Percentiles rank a stretch among this genome's conserved stretches.
Evolutionary conservation across 1,284 basidiomycete genomes (phyloP).

Genomic region (Fomitopsis pinicola): DNA sequence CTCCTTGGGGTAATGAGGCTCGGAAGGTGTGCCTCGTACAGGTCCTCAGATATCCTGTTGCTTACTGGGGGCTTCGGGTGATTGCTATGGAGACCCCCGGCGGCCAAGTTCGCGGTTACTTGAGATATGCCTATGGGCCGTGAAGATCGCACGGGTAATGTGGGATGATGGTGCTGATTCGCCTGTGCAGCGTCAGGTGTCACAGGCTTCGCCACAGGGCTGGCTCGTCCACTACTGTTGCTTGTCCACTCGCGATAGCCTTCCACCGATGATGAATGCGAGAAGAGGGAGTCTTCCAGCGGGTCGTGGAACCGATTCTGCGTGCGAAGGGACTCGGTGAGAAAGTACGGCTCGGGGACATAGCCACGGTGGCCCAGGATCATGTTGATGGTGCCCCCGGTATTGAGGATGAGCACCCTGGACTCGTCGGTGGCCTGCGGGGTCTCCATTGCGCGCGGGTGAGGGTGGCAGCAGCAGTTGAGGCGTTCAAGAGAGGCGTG

Average conservation of each 20-base stretch:
- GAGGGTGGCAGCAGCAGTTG: neutral
- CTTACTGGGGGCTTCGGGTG: constrained; percentile 38
- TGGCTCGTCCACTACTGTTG: constrained; percentile 16
- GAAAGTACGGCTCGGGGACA: constrained; percentile 83
- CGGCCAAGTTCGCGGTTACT: constrained; percentile 31
- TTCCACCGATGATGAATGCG: constrained; percentile 66
- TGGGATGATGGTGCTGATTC: constrained; percentile 36
- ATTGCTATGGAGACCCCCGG: constrained; percentile 13
- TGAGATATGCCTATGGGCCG: constrained; percentile 50
- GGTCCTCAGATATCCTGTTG: constrained; percentile 47
- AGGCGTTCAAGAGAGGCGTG: constrained; percentile 1
- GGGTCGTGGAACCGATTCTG: constrained; percentile 87
- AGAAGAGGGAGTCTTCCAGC: constrained; percentile 74
- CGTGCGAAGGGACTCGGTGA: constrained; percentile 76
- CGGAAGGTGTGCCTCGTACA: constrained; percentile 69
- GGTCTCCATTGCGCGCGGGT: constrained; percentile 36
- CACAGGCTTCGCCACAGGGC: constrained; percentile 21
- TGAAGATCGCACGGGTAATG: constrained; percentile 67
- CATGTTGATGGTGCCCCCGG: constrained; percentile 87
- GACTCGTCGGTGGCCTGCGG: constrained; percentile 61
- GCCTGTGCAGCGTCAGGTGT: constrained; percentile 15
- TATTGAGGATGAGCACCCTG: constrained; percentile 79
- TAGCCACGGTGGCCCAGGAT: constrained; percentile 77
- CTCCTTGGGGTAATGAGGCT: constrained; percentile 74
- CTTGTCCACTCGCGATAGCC: constrained; percentile 68